Conservation (phyloP, 352 stramenopile genomes). For the Stramenopiles sp. region DNA sequence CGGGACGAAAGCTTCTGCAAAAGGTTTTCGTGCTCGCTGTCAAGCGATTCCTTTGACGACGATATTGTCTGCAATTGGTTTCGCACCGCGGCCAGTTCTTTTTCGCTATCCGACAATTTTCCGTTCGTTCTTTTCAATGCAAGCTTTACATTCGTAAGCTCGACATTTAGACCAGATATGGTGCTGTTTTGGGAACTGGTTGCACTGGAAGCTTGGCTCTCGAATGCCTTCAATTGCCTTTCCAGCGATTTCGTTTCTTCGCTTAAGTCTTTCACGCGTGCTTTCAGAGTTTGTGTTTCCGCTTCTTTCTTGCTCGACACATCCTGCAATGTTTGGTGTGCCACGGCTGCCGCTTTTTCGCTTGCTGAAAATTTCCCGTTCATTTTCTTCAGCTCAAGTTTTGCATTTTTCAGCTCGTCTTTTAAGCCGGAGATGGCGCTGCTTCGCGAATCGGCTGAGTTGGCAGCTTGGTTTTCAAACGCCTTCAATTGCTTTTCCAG, state of each 20-base stretch:
- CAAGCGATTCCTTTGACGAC: too few species aligned
- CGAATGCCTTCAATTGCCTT: not conserved
- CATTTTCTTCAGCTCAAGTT: not conserved
- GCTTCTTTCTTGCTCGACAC: too few species aligned
- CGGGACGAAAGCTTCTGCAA: not conserved
- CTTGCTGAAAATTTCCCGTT: not conserved
- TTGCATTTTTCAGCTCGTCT: not conserved
- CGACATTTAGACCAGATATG: not conserved
- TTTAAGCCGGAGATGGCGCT: not conserved
- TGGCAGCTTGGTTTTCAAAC: not conserved
- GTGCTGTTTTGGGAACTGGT: not conserved
- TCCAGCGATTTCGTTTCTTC: not conserved
- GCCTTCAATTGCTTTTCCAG: not conserved
- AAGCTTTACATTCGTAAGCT: not conserved
- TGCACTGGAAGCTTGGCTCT: not conserved
- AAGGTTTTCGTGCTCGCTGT: too few species aligned
- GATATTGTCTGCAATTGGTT: too few species aligned
- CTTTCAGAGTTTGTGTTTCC: not conserved
- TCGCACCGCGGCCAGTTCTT: too few species aligned
- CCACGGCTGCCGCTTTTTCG: too few species aligned
- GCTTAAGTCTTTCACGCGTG: not conserved
- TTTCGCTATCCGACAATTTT: not conserved
- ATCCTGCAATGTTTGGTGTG: too few species aligned
- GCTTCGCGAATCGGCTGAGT: not conserved
- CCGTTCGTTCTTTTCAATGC: not conserved